Evolutionary conservation across 2,329 filamentous ascomycete genomes (phyloP), one percentile per base, ranked within the genome.

Genomic region (Hypoxylon sp.): DNA sequence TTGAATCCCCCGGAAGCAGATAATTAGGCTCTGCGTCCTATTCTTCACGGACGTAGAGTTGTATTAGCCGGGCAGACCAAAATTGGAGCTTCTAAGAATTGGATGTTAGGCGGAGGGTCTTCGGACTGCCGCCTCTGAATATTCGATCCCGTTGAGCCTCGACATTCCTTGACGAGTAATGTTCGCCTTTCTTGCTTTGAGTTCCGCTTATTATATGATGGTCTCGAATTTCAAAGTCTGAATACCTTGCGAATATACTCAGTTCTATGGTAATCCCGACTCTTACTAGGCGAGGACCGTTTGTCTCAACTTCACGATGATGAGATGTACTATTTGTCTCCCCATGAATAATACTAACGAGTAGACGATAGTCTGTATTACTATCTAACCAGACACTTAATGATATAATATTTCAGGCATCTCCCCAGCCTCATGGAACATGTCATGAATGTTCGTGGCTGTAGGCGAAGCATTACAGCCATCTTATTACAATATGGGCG

Each of bases 71-170:
- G 87, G 86, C 78, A 89, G 84, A 89, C 78, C 67, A 45, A 78
- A 83, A 79, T 76, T 83, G 86, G 84, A 82, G 85, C 86, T 88
- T 87, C 79, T 80, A 88, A 89, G 86, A 89, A 89, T 88, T 88
- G 86, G 83, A 80, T 84, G 86, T 81, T 86, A 84, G 83, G 81
- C 75, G 74, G 69, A 30, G 50, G 55, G 72, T 66, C 63, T 71
- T 68, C 48, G 64, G 63, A 72, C 46, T 21, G 60, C 68, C 68
- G 75, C 73, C 75, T 76, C 71, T 87, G 78, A 80, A 75, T 85
- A 82, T 82, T 82, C 86, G 84, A 84, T 89, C 86, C 87, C 87
- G 87, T 89, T 88, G 85, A 87, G 86, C 83, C 80, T 84, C 86
- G 84, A 88, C 85, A 87, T 86, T 73, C 38, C 23, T 61, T 51